Base-by-base conservation (phyloP, 202 grass and related monocot genomes). In the Panicum hallii region DNA sequence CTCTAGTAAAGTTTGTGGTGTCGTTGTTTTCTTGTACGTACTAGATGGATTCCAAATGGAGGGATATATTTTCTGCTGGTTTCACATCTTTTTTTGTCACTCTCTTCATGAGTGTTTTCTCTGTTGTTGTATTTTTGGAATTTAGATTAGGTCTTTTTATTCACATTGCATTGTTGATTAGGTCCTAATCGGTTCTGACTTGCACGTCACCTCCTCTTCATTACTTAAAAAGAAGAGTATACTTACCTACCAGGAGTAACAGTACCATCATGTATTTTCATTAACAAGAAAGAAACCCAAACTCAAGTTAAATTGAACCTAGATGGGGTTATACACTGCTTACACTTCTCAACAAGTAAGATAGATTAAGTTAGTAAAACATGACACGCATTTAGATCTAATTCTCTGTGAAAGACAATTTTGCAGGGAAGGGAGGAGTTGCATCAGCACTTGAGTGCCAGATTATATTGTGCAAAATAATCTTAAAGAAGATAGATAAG, bases 401-500 rank as follows among this genome's bases (percentile, higher is more conserved):
- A 22, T 20, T 42, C 5, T 45, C 19, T 42, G 41, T 23, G 10
- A 1, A n/a, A 28, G 43, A 71, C 4, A 26, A 32, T 65, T 65
- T 7, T 48, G 60, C 19, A 38, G 60, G 28, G 10, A 38, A 64
- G 9, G 17, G 10, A 30, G 17, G 45, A 65, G 16, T 48, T 49
- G 60, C 58, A 15, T 22, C 63, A 38, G 50, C 44, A 40, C 12
- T 48, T 16, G 28, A 10, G 26, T 6, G 8, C 26, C 40, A 72
- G 64, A 57, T 14, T 30, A 23, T 63, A 30, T 13, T 45, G 1
- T 8, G 62, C 36, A 70, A 22, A 47, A 46, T 26, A 53, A 62
- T 60, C 42, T 52, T 49, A 4, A 11, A 62, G 43, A 83, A 62
- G 43, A 83, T 57, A 68, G 60, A 87, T 72, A 68, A 38, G 72